These are phyloP conservation scores for Lentinula boryana DNA, from an alignment of 768 basidiomycete genomes.

Conservation along the genomic window DNA sequence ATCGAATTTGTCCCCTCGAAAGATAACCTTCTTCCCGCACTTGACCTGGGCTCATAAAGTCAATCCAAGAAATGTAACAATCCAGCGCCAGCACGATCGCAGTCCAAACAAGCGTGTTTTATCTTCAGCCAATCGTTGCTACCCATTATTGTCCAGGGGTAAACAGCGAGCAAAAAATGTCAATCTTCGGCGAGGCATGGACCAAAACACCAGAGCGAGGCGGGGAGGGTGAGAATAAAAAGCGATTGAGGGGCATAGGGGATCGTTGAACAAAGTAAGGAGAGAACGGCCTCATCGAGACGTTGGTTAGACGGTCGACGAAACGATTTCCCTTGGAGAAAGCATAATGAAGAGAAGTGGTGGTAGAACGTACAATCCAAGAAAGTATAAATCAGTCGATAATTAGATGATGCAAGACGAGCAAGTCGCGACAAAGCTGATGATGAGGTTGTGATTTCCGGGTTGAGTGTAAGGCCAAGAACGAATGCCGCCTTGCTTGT, in stretches of 20 bases:
- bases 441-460: background rate
- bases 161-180: slow-evolving; percentile 18
- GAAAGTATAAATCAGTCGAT: slow-evolving; percentile 9
- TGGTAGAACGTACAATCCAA: slow-evolving; percentile 5
- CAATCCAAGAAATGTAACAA: no score
- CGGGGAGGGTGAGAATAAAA: slow-evolving; percentile 11
- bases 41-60: background rate
- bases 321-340: slow-evolving; percentile 13
- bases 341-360: slow-evolving; percentile 3
- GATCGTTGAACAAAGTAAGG: slow-evolving; percentile 16
- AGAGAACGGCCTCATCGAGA: slow-evolving; percentile 17
- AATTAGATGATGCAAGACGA: slow-evolving; percentile 8
- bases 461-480: background rate
- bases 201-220: slow-evolving; percentile 5
- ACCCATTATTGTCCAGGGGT: slow-evolving; percentile 15
- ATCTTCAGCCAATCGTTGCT: slow-evolving; percentile 11
- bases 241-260: slow-evolving; percentile 12
- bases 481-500: background rate
- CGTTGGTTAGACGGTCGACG: slow-evolving; percentile 43
- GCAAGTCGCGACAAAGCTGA: background rate
- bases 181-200: background rate
- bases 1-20: background rate
- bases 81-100: slow-evolving; percentile 1
- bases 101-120: background rate
- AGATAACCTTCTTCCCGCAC: background rate